Percentiles rank a stretch among this genome's conserved stretches.
Conservation (phyloP, 1,139 yeast genomes). For the Debaryomyces udenii region DNA sequence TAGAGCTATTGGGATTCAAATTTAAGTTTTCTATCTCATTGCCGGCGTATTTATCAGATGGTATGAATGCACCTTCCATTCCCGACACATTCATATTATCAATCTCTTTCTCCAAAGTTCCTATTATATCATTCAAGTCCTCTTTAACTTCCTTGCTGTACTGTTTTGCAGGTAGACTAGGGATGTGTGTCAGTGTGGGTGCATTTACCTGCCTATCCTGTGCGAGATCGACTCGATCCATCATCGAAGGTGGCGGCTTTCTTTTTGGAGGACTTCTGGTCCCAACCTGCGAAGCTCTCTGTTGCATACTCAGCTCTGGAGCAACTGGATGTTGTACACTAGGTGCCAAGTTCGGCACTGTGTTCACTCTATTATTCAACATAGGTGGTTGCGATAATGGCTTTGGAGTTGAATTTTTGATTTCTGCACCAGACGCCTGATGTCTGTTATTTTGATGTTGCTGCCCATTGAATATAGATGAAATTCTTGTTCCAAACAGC, state of each 20-base stretch:
- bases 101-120: constrained; percentile 22
- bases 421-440: not conserved
- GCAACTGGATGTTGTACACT: not conserved
- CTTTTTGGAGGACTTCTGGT: constrained; percentile 16
- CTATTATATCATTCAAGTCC: constrained; percentile 20
- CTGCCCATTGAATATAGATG: constrained; percentile 29
- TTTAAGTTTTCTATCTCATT: too few species aligned
- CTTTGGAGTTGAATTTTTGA: not conserved
- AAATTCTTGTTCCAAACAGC: constrained; percentile 30
- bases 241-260: constrained; percentile 27
- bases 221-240: constrained; percentile 3
- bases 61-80: not conserved
- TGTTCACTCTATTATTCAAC: constrained; percentile 3
- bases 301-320: too few species aligned
- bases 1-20: too few species aligned
- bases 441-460: not conserved
- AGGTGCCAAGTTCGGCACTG: not conserved
- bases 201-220: not conserved
- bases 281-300: constrained; percentile 19
- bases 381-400: constrained; percentile 7
- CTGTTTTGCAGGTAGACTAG: not conserved
- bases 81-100: constrained; percentile 14
- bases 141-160: constrained; percentile 12
- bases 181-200: not conserved
- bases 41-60: too few species aligned